phyloP scores from a whole-genome alignment of 2,329 filamentous ascomycete species.

The Penicillium sp. region DNA sequence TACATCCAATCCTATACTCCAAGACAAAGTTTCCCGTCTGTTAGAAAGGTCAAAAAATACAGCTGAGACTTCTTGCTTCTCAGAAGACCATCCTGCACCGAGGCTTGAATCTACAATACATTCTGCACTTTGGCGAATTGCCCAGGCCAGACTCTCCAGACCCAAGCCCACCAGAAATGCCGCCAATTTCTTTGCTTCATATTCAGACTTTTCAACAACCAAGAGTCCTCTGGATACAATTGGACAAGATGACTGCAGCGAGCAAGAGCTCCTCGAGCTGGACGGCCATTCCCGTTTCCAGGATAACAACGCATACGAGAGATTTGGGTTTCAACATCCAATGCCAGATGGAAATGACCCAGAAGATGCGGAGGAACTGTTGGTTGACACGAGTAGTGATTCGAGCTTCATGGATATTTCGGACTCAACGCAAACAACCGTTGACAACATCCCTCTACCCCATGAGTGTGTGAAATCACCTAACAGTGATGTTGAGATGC shows the following conservation, averaged over 20 bases:
- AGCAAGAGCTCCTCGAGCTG: background rate
- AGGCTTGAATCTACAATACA: conserved; percentile 24
- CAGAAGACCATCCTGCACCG: background rate
- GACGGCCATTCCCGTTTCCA: background rate
- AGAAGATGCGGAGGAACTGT: conserved; percentile 6
- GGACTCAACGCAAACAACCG: conserved; percentile 13
- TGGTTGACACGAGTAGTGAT: conserved; percentile 12
- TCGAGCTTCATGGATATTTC: conserved; percentile 10
- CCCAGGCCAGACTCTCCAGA: conserved; percentile 28
- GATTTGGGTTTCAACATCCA: background rate
- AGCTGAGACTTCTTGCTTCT: background rate
- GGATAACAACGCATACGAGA: background rate
- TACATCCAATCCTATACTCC: conserved; percentile 8
- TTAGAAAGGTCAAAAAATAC: background rate
- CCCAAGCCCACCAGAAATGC: conserved; percentile 9
- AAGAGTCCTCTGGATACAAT: background rate
- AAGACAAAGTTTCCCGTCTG: conserved; percentile 14
- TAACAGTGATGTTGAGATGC: background rate
- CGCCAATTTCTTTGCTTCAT: background rate
- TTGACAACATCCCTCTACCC: background rate
- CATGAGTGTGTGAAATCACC: background rate
- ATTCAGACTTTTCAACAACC: background rate
- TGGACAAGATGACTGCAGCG: background rate
- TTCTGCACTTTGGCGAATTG: conserved; percentile 33
- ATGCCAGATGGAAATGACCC: background rate